These are phyloP conservation scores for Penicillium sp. DNA, from an alignment of 2,329 filamentous ascomycete genomes.

Conservation along the genomic window DNA sequence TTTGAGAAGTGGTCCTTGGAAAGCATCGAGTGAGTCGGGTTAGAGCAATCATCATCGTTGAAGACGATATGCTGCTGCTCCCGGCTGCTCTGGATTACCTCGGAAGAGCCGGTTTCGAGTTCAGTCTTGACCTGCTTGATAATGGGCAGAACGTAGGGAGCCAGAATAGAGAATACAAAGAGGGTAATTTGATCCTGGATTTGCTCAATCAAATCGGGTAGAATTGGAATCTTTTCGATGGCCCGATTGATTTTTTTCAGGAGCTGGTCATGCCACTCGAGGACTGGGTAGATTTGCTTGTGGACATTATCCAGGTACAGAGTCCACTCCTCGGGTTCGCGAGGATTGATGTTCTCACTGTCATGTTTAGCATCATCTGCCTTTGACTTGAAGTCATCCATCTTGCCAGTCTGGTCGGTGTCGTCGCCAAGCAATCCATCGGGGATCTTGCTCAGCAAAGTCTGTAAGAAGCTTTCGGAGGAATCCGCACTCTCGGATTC, in stretches of 20 bases:
- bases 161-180: conserved; percentile 89
- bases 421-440: conserved; percentile 74
- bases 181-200: conserved; percentile 82
- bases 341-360: conserved; percentile 70
- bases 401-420: conserved; percentile 62
- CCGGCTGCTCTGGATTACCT: conserved; percentile 82
- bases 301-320: conserved; percentile 71
- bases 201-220: conserved; percentile 82
- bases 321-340: conserved; percentile 80
- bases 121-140: conserved; percentile 84
- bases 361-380: conserved; percentile 73
- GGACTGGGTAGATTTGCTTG: conserved; percentile 79
- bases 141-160: conserved; percentile 81
- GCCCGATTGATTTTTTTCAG: conserved; percentile 75
- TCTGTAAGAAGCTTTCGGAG: conserved; percentile 72
- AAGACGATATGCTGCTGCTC: conserved; percentile 87
- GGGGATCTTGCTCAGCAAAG: conserved; percentile 78
- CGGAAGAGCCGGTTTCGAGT: conserved; percentile 77
- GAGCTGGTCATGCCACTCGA: conserved; percentile 86
- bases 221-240: conserved; percentile 79
- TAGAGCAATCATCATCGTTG: conserved; percentile 68
- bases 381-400: conserved; percentile 76
- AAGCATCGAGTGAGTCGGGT: conserved; percentile 93
- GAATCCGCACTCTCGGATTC: conserved; percentile 58
- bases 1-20: conserved; percentile 96